Evolutionary conservation across 176 grass and related monocot genomes (phyloP), one percentile per base, ranked within the genome.

Genomic region (Poa annua): DNA sequence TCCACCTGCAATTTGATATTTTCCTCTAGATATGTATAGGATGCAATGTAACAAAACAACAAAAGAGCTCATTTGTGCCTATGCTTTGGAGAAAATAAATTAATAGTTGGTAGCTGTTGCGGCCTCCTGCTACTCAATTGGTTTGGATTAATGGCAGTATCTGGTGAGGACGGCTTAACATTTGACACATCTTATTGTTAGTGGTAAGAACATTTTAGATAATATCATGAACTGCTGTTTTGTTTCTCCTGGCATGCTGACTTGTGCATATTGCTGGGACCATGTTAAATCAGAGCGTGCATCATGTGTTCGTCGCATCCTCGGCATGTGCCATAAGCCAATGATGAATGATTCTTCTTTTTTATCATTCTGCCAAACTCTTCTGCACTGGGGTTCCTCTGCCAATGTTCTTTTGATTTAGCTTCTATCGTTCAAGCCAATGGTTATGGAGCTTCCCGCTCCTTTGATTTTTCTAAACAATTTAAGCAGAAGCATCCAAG

Each of bases 11-110:
- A 42, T 25, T 52, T 12, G 0, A 32, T 60, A 20, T 34, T 82
- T 25, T 11, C 8, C 26, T 83, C 15, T 67, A 67, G 67, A 77
- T 74, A 67, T 74, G 88, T 86, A 74, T 81, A 79, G 55, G 66
- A 74, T 83, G 79, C 16, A 34, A 47, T 68, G 62, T 53, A 85
- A 71, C 79, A 61, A 54, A 42, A 36, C 70, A 77, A 6, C 21
- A 6, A 57, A 51, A 24, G 15, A 39, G 26, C 48, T 42, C n/a
- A 8, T 41, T 87, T 70, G 61, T 14, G 52, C 61, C 5, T 35
- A 67, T 47, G 39, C 35, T 53, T 68, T 44, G 60, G 56, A 66
- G 38, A 78, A 67, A 66, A 67, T 72, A 77, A 72, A 56, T 16
- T 50, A 25, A 50, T 32, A 26, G 29, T 16, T 1, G 14, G 39